phyloP scores from a whole-genome alignment of 768 basidiomycete genomes.

The Serendipita sp. region DNA sequence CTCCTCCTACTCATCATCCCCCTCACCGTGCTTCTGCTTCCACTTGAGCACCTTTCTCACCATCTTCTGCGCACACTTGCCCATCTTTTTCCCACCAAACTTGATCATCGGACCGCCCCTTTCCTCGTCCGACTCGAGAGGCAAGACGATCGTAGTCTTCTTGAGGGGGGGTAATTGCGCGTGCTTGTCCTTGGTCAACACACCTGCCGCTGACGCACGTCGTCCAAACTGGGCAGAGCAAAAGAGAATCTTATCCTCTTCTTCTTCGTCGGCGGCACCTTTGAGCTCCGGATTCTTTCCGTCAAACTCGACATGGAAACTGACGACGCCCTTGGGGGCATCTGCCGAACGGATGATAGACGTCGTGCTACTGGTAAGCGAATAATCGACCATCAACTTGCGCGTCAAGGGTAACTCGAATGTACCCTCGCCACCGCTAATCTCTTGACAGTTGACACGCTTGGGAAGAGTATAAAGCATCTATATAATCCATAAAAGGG shows the following conservation, averaged over 20 bases:
- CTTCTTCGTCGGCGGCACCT: not conserved
- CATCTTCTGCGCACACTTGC: not conserved
- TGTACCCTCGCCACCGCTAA: not conserved
- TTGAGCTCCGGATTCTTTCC: not conserved
- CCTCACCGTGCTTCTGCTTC: too few relatives aligned
- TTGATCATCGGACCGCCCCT: not conserved
- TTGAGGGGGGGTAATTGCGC: not conserved
- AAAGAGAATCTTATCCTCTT: not conserved
- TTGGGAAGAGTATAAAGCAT: constrained; percentile 1
- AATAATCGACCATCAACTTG: not conserved
- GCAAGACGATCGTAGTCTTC: not conserved
- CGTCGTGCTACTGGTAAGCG: not conserved
- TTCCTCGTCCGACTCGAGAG: not conserved
- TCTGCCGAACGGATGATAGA: not conserved
- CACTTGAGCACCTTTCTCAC: not conserved
- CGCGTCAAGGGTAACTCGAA: not conserved
- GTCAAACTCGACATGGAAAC: not conserved
- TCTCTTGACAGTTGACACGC: not conserved
- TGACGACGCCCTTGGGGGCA: not conserved
- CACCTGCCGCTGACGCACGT: not conserved
- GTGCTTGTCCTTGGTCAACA: not conserved
- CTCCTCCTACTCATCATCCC: too few relatives aligned
- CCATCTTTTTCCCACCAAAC: not conserved
- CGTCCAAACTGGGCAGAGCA: not conserved
- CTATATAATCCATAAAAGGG: not conserved